Evolutionary conservation across 345 rosid genomes (phyloP).

Genomic region (Gossypium turneri): DNA sequence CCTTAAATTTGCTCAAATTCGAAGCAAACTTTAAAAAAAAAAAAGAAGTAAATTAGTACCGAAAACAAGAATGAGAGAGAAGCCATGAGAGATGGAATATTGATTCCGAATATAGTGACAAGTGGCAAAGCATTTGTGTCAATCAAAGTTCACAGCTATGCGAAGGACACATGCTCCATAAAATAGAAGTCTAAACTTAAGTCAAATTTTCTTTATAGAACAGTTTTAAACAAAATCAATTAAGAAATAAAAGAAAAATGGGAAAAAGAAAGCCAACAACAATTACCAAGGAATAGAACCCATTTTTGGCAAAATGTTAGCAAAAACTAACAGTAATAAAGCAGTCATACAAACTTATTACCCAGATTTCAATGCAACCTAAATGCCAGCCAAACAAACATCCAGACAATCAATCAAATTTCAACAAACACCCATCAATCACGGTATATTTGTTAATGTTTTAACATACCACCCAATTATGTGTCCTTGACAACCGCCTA

Average conservation of each 20-base stretch:
- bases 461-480: constrained; percentile 79
- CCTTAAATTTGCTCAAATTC: no score
- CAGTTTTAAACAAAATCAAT: not conserved
- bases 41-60: no score
- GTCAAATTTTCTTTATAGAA: not conserved
- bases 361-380: constrained; percentile 77
- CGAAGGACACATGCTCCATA: not conserved
- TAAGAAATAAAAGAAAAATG: not conserved
- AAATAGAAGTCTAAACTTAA: not conserved
- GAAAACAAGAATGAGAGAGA: not conserved
- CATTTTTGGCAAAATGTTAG: no score
- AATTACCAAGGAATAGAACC: not conserved
- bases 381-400: constrained; percentile 5
- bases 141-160: not conserved
- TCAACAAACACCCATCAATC: not conserved
- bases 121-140: not conserved
- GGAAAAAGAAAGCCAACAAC: not conserved
- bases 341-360: no score
- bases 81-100: not conserved
- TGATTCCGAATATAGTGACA: not conserved
- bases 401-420: not conserved
- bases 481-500: constrained; percentile 77
- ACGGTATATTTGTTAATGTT: not conserved
- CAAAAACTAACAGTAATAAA: no score
- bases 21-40: no score